Conservation (phyloP, 2,329 filamentous ascomycete genomes). For the Chrysoporthe puriensis region DNA sequence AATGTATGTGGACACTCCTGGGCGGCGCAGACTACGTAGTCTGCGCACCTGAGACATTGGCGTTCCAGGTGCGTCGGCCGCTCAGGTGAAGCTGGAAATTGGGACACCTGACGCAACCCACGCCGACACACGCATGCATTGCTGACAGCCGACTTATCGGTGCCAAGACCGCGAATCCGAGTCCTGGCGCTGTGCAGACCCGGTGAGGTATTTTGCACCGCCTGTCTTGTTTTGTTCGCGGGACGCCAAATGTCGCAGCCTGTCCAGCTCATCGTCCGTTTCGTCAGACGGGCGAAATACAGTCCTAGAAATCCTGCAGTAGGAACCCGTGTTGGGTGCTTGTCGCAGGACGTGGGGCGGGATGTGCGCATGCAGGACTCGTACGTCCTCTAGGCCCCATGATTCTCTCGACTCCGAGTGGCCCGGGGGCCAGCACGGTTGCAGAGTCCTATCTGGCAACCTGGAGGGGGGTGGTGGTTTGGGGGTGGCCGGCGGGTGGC, state of each 20-base stretch:
- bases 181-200: neutral
- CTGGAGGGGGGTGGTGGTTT: neutral
- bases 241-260: neutral
- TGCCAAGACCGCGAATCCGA: slow-evolving; percentile 2
- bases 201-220: too few relatives aligned
- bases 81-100: neutral
- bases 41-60: slow-evolving; percentile 1
- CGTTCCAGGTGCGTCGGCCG: slow-evolving; percentile 1
- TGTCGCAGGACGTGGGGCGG: neutral
- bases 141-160: neutral
- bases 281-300: neutral
- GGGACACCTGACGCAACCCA: neutral
- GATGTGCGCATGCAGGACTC: slow-evolving; percentile 21
- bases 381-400: slow-evolving; percentile 22
- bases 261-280: neutral
- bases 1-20: neutral
- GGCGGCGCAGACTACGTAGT: neutral
- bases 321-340: neutral
- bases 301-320: neutral
- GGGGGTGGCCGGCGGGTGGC: neutral
- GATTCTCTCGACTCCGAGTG: slow-evolving; percentile 25
- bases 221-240: too few relatives aligned
- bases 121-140: neutral
- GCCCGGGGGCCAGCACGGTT: slow-evolving; percentile 13
- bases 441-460: slow-evolving; percentile 9